Evolutionary conservation across 441 rosid species (phyloP), one percentile per base, ranked within the genome.

Genomic region (Croton laevigatus): DNA sequence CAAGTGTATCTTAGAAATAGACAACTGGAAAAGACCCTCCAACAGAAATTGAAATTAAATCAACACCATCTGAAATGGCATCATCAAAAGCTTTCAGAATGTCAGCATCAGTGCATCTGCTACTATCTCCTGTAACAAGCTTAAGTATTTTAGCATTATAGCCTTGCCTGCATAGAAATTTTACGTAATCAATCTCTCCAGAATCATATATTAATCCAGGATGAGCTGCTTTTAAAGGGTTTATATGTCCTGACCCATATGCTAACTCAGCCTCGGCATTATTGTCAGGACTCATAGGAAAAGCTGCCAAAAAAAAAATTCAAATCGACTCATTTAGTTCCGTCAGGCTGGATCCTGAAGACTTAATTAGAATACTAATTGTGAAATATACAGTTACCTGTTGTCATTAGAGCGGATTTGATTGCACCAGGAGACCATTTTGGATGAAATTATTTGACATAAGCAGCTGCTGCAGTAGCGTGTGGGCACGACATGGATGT

Each of bases 401-500:
- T 84, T 42, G 98, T 93, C 73, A 96, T 90, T 60, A 90, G 92
- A 17, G 98, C 97, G 48, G 97, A 93, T 70, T 82, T 93, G 66
- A 90, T 82, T 40, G 97, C 95, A 66, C 94, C 80, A 60, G 98
- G 93, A 77, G 93, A 86, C 78, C 90, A 86, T 8, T 74, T 65
- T 38, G 85, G 87, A 58, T 86, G 87, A 65, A 81, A 87, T 62
- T 89, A 93, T 79, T 86, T 90, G 68, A 93, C 75, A 64, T 87
- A 76, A 54, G 97, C 98, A 55, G 97, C 95, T 51, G 87, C 84
- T 37, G 89, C 97, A 36, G 95, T 85, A 65, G 85, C 70, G 71
- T 90, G 98, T 61, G 98, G 98, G 76, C 93, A 94, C 63, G 97
- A 87, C 97, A 93, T 93, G 79, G 96, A 89, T 9, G 97, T 93